A percentile compares a stretch with the other conserved stretches of the same genome.
phyloP scores from a whole-genome alignment of 2,329 filamentous ascomycete species.

The Geosmithia putterillii region DNA sequence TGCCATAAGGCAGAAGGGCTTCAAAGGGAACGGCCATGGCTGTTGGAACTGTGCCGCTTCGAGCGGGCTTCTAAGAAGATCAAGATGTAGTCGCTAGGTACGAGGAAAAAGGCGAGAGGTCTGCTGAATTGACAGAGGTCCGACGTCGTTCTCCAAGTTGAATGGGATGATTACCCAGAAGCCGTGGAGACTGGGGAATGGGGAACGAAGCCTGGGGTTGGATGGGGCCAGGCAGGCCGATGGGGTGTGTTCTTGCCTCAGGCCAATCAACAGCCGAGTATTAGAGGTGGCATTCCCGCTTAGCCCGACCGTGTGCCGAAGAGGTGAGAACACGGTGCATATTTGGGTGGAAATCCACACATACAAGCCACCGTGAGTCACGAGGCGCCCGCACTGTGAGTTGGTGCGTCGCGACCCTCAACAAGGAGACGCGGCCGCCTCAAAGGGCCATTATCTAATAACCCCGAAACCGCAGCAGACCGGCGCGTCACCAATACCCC shows the following conservation, averaged over 20 bases:
- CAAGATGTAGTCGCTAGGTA: not conserved
- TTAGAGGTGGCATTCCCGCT: not conserved
- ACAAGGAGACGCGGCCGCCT: not conserved
- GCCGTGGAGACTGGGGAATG: not conserved
- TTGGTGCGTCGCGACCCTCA: not conserved
- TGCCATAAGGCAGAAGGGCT: constrained; percentile 50
- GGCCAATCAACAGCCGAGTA: not conserved
- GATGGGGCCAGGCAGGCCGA: not conserved
- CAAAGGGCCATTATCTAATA: not conserved
- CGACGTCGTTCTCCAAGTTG: not conserved
- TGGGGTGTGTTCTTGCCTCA: not conserved
- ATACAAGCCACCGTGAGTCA: not conserved
- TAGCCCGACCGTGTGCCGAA: too few species aligned
- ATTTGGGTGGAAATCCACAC: not conserved
- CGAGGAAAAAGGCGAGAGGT: not conserved
- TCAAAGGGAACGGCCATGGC: constrained; percentile 53
- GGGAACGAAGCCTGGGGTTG: not conserved
- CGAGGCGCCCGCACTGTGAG: not conserved
- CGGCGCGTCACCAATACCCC: not conserved
- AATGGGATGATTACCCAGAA: not conserved
- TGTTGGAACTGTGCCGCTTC: constrained; percentile 3
- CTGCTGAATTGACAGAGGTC: not conserved
- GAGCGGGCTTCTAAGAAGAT: not conserved
- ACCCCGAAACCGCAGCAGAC: not conserved
- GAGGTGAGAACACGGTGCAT: not conserved